phyloP scores from a whole-genome alignment of 2,329 filamentous ascomycete genomes.

The Hypoxylon sp. region DNA sequence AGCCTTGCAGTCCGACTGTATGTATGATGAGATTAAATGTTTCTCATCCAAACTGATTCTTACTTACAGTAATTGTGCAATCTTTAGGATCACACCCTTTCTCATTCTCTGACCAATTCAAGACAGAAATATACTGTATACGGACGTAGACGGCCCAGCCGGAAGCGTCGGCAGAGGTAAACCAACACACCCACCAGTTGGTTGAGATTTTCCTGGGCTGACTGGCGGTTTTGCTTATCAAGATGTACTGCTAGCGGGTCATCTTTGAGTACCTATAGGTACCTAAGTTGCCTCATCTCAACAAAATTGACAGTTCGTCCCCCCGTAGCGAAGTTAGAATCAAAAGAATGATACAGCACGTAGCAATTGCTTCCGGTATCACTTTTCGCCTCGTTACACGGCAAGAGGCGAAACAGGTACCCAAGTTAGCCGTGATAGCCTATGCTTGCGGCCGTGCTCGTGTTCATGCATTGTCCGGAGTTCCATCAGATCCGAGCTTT shows the following conservation, averaged over 20 bases:
- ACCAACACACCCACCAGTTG: constrained; percentile 5
- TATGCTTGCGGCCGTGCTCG: constrained; percentile 31
- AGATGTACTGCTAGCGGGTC: not conserved
- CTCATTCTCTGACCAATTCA: not conserved
- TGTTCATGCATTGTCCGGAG: constrained; percentile 27
- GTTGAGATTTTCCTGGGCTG: constrained; percentile 1
- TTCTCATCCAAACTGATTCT: constrained; percentile 11
- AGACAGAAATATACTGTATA: constrained; percentile 16
- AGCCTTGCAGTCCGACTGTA: constrained; percentile 24
- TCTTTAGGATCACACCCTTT: constrained; percentile 9
- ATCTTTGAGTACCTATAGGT: not conserved
- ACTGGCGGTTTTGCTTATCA: constrained; percentile 2
- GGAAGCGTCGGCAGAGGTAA: constrained; percentile 15
- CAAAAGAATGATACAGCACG: not conserved
- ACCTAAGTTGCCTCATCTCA: not conserved
- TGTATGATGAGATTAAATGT: constrained; percentile 12
- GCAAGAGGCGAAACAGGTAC: constrained; percentile 23
- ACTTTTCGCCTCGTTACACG: constrained; percentile 28
- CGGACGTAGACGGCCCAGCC: constrained; percentile 7
- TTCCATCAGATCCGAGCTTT: constrained; percentile 33
- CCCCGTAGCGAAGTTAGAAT: not conserved
- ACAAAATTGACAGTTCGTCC: constrained; percentile 2
- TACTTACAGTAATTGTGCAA: not conserved
- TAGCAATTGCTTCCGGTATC: constrained; percentile 22
- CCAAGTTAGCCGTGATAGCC: not conserved